These are phyloP conservation scores for Debaryomyces nepalensis DNA, from an alignment of 1,139 yeast species.

Conservation along the genomic window DNA sequence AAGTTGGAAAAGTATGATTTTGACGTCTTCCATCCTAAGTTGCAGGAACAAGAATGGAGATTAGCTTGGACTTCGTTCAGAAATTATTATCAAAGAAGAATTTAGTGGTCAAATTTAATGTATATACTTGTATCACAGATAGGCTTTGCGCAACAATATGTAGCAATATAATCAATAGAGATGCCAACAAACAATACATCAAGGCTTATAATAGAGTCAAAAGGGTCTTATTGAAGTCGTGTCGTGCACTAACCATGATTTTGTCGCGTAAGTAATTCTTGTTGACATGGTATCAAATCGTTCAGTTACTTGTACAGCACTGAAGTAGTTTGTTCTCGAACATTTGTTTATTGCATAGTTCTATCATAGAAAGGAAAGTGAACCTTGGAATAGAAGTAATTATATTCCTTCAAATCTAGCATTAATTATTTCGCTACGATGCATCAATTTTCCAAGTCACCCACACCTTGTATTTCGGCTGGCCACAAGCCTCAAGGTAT, in stretches of 20 bases:
- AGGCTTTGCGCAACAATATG: no score
- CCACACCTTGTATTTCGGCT: conserved; percentile 13
- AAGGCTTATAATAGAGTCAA: no score
- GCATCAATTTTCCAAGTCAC: conserved; percentile 16
- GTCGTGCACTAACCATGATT: conserved; percentile 13
- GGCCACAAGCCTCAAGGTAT: not conserved
- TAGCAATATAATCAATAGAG: no score
- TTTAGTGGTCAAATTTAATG: conserved; percentile 25
- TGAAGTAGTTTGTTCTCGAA: not conserved
- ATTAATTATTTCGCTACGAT: conserved; percentile 10
- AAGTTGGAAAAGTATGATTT: conserved; percentile 67
- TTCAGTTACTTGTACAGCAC: not conserved
- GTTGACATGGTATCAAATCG: conserved; percentile 13
- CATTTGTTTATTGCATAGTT: conserved; percentile 6
- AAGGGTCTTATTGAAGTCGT: not conserved
- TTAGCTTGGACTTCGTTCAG: conserved; percentile 69
- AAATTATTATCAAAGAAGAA: conserved; percentile 49
- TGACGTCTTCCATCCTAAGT: conserved; percentile 55
- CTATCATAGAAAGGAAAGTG: conserved; percentile 7
- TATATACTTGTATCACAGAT: not conserved
- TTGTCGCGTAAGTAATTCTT: conserved; percentile 9
- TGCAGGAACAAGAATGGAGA: conserved; percentile 68
- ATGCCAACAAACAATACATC: no score
- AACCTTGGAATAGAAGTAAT: conserved; percentile 6
- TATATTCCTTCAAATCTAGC: not conserved